Evolutionary conservation across 202 grass and related monocot species (phyloP).

Genomic region (Cymbopogon flexuosus): DNA sequence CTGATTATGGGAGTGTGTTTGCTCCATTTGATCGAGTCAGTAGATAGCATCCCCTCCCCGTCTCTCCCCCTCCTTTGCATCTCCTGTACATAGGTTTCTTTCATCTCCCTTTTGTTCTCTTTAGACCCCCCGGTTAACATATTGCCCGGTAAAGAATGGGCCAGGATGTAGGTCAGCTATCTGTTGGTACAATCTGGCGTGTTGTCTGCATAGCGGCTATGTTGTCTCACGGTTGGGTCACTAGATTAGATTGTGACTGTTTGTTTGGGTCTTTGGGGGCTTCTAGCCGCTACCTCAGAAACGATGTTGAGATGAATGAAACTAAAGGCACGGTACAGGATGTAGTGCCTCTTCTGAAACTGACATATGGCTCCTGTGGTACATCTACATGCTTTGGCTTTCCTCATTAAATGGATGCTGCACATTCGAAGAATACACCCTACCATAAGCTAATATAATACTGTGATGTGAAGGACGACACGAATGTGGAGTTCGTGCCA

Average conservation of each 20-base stretch:
- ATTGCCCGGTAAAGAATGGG: slow-evolving; percentile 24
- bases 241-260: slow-evolving; percentile 3
- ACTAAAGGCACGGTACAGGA: background rate
- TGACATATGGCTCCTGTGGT: background rate
- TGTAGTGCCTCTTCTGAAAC: background rate
- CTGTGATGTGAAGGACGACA: background rate
- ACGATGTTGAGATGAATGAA: background rate
- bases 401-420: background rate
- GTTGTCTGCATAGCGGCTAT: background rate
- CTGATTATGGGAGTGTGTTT: slow-evolving; percentile 22
- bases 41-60: slow-evolving; percentile 41
- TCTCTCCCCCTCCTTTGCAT: background rate
- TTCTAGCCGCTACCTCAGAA: background rate
- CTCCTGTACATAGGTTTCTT: slow-evolving; percentile 45
- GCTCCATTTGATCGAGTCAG: slow-evolving; percentile 30
- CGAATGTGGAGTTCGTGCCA: background rate
- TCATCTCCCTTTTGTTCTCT: background rate
- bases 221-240: slow-evolving; percentile 24
- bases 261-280: background rate
- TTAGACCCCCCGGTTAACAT: slow-evolving; percentile 23
- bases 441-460: background rate
- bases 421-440: background rate
- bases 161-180: slow-evolving; percentile 33
- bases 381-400: background rate
- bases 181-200: background rate